Conservation (phyloP, 129 eudicot species). For the Lonicera japonica region DNA sequence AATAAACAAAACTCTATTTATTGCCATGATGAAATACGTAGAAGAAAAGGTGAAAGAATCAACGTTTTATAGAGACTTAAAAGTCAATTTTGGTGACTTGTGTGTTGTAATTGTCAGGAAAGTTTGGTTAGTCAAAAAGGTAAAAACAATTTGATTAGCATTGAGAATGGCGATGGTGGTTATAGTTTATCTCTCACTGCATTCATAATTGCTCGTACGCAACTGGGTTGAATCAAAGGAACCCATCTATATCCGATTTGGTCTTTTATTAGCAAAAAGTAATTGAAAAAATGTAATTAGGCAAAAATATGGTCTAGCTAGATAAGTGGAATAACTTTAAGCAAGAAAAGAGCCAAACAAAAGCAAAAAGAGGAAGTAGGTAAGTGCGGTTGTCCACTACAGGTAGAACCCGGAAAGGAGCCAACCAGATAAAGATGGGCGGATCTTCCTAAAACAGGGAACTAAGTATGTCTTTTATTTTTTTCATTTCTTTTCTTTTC, state of each 20-base stretch:
- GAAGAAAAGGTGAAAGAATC: neutral
- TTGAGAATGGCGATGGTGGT: constrained; percentile 10
- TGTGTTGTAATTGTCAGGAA: constrained; percentile 5
- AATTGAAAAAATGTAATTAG: neutral
- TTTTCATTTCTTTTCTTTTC: no score
- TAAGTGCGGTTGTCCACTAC: constrained; percentile 12
- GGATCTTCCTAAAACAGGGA: constrained; percentile 27
- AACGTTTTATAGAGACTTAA: neutral
- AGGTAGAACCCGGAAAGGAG: constrained; percentile 14
- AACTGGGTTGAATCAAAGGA: neutral
- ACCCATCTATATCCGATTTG: neutral
- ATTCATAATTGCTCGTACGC: neutral
- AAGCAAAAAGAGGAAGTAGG: constrained; percentile 14
- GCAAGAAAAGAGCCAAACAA: constrained; percentile 20
- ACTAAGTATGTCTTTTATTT: neutral
- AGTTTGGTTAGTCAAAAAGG: constrained; percentile 8
- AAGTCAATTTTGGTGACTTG: neutral
- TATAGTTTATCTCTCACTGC: neutral
- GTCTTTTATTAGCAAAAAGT: neutral
- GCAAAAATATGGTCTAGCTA: neutral
- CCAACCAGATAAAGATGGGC: constrained; percentile 23
- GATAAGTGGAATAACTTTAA: constrained; percentile 25
- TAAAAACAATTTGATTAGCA: constrained; percentile 1
- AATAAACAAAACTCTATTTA: no score
- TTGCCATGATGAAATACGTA: constrained; percentile 1